Evolutionary conservation across 2,329 filamentous ascomycete species (phyloP).

Genomic region (Fusarium cicatricum): DNA sequence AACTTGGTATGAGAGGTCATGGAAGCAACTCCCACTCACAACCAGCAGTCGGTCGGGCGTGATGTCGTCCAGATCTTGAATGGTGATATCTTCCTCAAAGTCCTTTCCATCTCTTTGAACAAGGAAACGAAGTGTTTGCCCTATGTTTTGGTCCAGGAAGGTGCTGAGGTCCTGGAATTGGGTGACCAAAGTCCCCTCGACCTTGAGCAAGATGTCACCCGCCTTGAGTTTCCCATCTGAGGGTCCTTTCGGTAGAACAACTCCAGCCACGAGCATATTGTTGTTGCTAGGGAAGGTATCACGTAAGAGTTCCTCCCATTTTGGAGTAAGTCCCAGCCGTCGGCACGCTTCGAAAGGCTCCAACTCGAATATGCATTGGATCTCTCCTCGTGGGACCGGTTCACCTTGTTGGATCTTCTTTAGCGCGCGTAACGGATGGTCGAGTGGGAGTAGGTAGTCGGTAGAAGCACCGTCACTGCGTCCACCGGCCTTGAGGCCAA

Average conservation of each 20-base stretch:
- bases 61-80: constrained; percentile 90
- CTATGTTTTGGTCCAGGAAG: constrained; percentile 88
- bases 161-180: constrained; percentile 92
- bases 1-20: constrained; percentile 95
- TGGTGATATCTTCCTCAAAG: constrained; percentile 81
- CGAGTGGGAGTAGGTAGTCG: constrained; percentile 94
- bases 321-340: constrained; percentile 80
- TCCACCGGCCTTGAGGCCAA: constrained; percentile 93
- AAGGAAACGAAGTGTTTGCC: constrained; percentile 75
- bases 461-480: constrained; percentile 94
- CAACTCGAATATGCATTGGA: constrained; percentile 95
- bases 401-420: constrained; percentile 84
- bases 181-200: constrained; percentile 91
- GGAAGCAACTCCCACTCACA: constrained; percentile 92
- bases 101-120: constrained; percentile 91
- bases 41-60: constrained; percentile 96
- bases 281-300: constrained; percentile 89
- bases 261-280: constrained; percentile 95
- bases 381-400: constrained; percentile 83
- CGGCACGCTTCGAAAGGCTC: constrained; percentile 98
- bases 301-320: constrained; percentile 86
- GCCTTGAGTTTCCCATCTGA: constrained; percentile 87
- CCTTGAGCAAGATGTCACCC: constrained; percentile 92
- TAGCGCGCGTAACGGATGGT: constrained; percentile 86
- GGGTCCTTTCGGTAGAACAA: constrained; percentile 89